Conservation (phyloP, 257 asterid species). For the Rauvolfia tetraphylla region DNA sequence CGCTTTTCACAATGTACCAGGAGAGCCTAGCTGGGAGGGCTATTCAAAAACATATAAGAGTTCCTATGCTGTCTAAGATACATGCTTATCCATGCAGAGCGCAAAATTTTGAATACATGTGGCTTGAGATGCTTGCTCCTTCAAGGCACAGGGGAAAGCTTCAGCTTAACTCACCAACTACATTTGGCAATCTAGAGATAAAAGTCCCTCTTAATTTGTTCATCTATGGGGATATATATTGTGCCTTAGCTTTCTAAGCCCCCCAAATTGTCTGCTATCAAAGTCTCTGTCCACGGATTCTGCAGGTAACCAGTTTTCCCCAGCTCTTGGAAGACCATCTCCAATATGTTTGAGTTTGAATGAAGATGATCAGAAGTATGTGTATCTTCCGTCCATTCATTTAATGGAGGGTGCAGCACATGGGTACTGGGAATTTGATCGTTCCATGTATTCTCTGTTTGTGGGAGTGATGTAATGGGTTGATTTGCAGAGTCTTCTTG, state of each 20-base stretch:
- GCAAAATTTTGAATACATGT: background rate
- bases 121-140: background rate
- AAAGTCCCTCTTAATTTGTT: too few species aligned
- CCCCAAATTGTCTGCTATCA: background rate
- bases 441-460: background rate
- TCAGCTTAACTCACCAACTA: too few species aligned
- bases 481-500: slow-evolving; percentile 11
- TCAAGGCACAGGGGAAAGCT: too few species aligned
- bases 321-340: background rate
- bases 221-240: background rate
- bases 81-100: background rate
- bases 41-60: background rate
- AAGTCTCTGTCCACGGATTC: background rate
- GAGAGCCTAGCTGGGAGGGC: background rate
- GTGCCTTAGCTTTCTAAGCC: background rate
- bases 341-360: slow-evolving; percentile 1
- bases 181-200: too few species aligned
- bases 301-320: slow-evolving; percentile 12
- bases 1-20: background rate
- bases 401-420: background rate
- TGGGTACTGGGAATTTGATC: background rate
- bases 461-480: slow-evolving; percentile 5
- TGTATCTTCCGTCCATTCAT: slow-evolving; percentile 6
- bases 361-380: background rate
- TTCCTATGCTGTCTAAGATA: too few species aligned